These are phyloP conservation scores for Linanthus parryae DNA, from an alignment of 148 eudicot species.

Conservation along the genomic window DNA sequence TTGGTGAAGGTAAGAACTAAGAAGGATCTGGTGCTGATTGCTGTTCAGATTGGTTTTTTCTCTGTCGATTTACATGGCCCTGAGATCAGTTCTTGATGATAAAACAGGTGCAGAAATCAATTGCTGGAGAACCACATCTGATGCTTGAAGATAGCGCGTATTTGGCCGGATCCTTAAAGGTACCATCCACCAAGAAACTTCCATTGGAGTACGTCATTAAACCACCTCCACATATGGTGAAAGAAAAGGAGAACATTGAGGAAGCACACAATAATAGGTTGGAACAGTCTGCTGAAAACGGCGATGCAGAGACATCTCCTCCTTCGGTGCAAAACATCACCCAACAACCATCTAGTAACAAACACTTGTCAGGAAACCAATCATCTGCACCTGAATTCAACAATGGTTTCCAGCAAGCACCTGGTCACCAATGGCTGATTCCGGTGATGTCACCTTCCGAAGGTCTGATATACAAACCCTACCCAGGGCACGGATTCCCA, in stretches of 20 bases:
- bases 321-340: conserved; percentile 36
- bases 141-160: conserved; percentile 27
- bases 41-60: not conserved
- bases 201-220: conserved; percentile 10
- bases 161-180: conserved; percentile 21
- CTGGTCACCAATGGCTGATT: conserved; percentile 60
- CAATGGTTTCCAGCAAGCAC: conserved; percentile 32
- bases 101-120: conserved; percentile 35
- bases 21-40: not conserved
- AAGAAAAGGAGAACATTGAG: conserved; percentile 24
- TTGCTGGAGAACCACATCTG: conserved; percentile 27
- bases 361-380: conserved; percentile 10
- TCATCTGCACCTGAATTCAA: conserved; percentile 12
- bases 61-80: not conserved
- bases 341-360: conserved; percentile 21
- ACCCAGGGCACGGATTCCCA: conserved; percentile 25
- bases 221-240: not conserved
- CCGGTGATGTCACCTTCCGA: conserved; percentile 63
- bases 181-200: conserved; percentile 5
- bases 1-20: conserved; percentile 33
- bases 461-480: conserved; percentile 75
- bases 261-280: conserved; percentile 11
- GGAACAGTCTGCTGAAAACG: conserved; percentile 29
- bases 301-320: conserved; percentile 31
- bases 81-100: conserved; percentile 11